These are phyloP conservation scores for Neoarthrinium moseri DNA, from an alignment of 2,329 filamentous ascomycete genomes.

Conservation along the genomic window DNA sequence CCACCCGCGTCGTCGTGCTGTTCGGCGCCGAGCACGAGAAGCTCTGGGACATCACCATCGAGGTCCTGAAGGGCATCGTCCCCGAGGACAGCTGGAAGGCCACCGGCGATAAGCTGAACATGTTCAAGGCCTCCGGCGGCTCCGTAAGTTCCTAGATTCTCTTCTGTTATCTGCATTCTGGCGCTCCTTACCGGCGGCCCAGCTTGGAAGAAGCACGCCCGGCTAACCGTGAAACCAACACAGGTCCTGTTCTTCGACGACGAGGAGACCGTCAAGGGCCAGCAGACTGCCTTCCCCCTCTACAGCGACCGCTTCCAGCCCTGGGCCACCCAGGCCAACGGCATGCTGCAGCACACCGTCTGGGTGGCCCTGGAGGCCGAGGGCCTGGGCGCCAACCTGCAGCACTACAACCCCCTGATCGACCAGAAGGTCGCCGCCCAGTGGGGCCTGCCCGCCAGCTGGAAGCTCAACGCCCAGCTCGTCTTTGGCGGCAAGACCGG, in stretches of 20 bases:
- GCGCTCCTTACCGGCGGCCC: no score
- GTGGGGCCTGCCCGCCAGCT: conserved; percentile 70
- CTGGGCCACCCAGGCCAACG: conserved; percentile 76
- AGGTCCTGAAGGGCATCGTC: conserved; percentile 66
- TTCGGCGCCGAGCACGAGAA: conserved; percentile 81
- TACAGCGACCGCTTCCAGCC: conserved; percentile 78
- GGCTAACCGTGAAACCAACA: background rate
- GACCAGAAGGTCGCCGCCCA: conserved; percentile 66
- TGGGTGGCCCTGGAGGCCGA: conserved; percentile 84
- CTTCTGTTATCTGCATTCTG: background rate
- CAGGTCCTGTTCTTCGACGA: conserved; percentile 86
- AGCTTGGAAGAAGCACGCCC: conserved; percentile 29
- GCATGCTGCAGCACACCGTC: conserved; percentile 77
- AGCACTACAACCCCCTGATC: conserved; percentile 90
- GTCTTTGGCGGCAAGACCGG: conserved; percentile 71
- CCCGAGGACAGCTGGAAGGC: conserved; percentile 60
- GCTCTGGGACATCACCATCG: conserved; percentile 75
- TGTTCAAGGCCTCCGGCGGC: conserved; percentile 72
- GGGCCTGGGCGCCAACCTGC: conserved; percentile 83
- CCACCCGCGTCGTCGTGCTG: conserved; percentile 74
- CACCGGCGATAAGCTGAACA: conserved; percentile 38
- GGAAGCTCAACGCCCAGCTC: conserved; percentile 79
- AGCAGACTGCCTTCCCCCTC: conserved; percentile 67
- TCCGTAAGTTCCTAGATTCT: conserved; percentile 54
- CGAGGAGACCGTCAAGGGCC: conserved; percentile 60